Conservation (phyloP, 2,329 filamentous ascomycete species). For the Ophiocordyceps sinensis region DNA sequence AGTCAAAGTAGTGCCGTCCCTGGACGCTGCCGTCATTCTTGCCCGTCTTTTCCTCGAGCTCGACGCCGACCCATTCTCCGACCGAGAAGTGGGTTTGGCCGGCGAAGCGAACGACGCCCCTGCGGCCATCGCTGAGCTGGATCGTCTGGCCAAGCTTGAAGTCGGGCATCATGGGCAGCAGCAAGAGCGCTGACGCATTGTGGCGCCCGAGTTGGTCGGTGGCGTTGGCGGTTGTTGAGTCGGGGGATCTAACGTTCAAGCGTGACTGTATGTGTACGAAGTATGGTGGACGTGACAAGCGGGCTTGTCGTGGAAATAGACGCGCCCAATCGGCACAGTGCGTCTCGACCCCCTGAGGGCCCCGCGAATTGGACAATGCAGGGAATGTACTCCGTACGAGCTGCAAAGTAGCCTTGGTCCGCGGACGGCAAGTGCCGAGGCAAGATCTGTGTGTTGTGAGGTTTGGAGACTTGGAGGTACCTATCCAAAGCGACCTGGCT, state of each 20-base stretch:
- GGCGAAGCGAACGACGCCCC: slow-evolving; percentile 65
- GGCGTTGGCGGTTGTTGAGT: too few relatives aligned
- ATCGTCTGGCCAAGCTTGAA: slow-evolving; percentile 58
- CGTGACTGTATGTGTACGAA: too few relatives aligned
- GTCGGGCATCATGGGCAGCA: slow-evolving; percentile 34
- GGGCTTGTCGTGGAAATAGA: slow-evolving; percentile 1
- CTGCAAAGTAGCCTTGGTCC: too few relatives aligned
- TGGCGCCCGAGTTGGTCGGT: slow-evolving; percentile 6
- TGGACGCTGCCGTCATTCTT: slow-evolving; percentile 93
- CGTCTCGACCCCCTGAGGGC: not conserved
- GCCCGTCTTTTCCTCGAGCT: slow-evolving; percentile 65
- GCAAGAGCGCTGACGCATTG: slow-evolving; percentile 16
- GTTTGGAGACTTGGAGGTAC: too few relatives aligned
- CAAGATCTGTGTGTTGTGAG: too few relatives aligned
- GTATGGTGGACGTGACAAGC: not conserved
- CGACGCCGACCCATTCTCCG: slow-evolving; percentile 81
- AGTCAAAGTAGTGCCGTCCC: slow-evolving; percentile 80
- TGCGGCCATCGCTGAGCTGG: slow-evolving; percentile 63
- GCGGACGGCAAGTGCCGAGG: too few relatives aligned
- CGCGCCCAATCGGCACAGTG: not conserved
- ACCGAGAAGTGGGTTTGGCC: slow-evolving; percentile 67
- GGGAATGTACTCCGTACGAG: not conserved
- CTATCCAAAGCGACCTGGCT: too few relatives aligned
- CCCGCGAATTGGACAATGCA: not conserved
- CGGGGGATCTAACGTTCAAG: too few relatives aligned